Conservation (phyloP, 2,329 filamentous ascomycete species). For the Cryphonectria radicalis region DNA sequence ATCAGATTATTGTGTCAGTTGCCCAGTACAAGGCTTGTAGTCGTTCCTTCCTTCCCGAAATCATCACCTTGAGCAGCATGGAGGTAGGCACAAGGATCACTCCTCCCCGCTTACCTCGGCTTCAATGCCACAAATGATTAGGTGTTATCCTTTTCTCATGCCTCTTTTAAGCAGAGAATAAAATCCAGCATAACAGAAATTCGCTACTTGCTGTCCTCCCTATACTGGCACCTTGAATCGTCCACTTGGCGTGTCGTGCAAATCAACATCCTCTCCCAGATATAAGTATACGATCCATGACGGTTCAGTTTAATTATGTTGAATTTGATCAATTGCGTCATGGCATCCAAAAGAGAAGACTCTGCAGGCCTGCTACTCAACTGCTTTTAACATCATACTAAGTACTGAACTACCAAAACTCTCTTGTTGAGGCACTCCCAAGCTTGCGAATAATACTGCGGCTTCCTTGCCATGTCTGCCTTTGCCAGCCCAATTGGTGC, state of each 20-base stretch:
- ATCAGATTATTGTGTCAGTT: background rate
- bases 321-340: background rate
- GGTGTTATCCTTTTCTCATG: background rate
- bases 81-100: background rate
- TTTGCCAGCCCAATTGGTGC: background rate
- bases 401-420: background rate
- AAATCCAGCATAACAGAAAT: background rate
- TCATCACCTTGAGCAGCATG: background rate
- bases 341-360: background rate
- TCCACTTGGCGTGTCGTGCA: background rate
- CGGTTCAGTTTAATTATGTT: background rate
- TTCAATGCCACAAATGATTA: background rate
- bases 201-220: background rate
- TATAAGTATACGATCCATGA: background rate
- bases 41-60: background rate
- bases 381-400: background rate
- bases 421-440: background rate
- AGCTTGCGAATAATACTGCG: too few relatives aligned
- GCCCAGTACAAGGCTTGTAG: background rate
- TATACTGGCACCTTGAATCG: background rate
- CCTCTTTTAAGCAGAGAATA: background rate
- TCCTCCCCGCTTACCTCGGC: background rate
- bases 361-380: background rate
- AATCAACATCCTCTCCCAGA: background rate
- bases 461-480: background rate